Base-by-base conservation (phyloP, 208 protist genomes). In the Strigomonas galati region DNA sequence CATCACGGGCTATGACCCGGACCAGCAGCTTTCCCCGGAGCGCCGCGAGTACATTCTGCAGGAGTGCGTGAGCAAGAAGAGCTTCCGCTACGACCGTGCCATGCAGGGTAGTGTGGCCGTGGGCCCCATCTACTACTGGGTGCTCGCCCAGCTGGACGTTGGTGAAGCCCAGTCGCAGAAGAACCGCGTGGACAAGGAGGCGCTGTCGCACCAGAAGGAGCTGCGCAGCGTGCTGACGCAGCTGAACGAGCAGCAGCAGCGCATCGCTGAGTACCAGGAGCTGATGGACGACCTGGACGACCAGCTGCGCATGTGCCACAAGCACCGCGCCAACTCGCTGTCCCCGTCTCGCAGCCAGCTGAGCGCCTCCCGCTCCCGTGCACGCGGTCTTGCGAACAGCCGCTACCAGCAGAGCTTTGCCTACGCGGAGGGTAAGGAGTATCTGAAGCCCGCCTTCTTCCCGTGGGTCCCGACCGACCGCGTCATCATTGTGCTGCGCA, bases 101-200 rank as follows among this genome's bases (percentile, higher is more conserved):
- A 80, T 91, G 71, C 73, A 92, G 58, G 75, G 81, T 15, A 94
- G 89, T 58, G 67, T 82, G 52, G 89, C 89, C 4, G 73, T 92
- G 27, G 85, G 89, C 28, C 85, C 85, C 61, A 94, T 94, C 65
- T 94, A 94, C 72, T 94, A 94, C 76, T 94, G 89, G 86, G 81
- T 89, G 52, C 76, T 94, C 43, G 85, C 89, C 0, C 89, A 94
- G 78, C 78, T 94, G 27, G 89, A 94, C 66, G 78, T 67, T 28
- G 78, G 81, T 35, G 85, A 92, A 67, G 89, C 89, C 12, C 71
- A 79, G 55, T 80, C 72, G 40, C 78, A 94, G 71, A 79, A 84
- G 73, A 56, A 49, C 19, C 54, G 58, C 44, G 67, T 92, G 17
- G 61, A 92, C 58, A 52, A 79, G 65, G 75, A 80, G 58, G 90